Conservation (phyloP, 2,329 filamentous ascomycete genomes). For the Diaporthe citrichinensis region DNA sequence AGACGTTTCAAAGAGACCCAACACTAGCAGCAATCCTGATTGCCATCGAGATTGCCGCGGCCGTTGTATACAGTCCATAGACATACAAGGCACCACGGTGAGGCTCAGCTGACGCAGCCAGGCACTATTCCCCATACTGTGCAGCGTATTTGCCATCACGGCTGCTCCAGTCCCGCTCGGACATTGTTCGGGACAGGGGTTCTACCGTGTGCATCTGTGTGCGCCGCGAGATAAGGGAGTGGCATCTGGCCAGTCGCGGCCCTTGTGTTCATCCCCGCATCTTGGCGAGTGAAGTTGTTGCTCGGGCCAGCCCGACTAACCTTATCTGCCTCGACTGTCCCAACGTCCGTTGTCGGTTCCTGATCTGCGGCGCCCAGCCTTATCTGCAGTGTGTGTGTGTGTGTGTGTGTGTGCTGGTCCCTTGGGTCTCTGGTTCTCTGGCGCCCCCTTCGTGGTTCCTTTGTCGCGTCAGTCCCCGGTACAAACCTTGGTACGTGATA, state of each 20-base stretch:
- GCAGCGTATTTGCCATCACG: slow-evolving; percentile 30
- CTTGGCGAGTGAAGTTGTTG: slow-evolving; percentile 16
- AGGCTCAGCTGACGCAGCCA: slow-evolving; percentile 22
- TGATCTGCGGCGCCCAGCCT: slow-evolving; percentile 31
- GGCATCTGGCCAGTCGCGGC: slow-evolving; percentile 22
- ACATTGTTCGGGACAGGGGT: slow-evolving; percentile 29
- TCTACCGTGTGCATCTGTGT: neutral
- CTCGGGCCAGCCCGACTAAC: slow-evolving; percentile 34
- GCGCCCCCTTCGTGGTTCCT: neutral
- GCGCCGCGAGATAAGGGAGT: slow-evolving; percentile 18
- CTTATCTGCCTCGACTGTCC: slow-evolving; percentile 29
- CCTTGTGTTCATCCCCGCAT: slow-evolving; percentile 16
- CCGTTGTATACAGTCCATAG: slow-evolving; percentile 29
- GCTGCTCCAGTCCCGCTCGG: neutral
- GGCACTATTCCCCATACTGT: slow-evolving; percentile 19
- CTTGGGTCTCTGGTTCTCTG: neutral
- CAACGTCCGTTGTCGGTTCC: slow-evolving; percentile 34
- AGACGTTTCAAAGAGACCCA: neutral
- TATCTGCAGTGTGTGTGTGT: slow-evolving; percentile 2
- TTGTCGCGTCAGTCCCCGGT: neutral
- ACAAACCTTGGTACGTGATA: neutral
- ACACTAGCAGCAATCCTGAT: slow-evolving; percentile 8
- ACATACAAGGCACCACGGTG: slow-evolving; percentile 22
- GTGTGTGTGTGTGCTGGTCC: neutral
- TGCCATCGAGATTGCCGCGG: slow-evolving; percentile 25